Evolutionary conservation across 129 eudicot genomes (phyloP).

Genomic region (Cynara cardunculus): DNA sequence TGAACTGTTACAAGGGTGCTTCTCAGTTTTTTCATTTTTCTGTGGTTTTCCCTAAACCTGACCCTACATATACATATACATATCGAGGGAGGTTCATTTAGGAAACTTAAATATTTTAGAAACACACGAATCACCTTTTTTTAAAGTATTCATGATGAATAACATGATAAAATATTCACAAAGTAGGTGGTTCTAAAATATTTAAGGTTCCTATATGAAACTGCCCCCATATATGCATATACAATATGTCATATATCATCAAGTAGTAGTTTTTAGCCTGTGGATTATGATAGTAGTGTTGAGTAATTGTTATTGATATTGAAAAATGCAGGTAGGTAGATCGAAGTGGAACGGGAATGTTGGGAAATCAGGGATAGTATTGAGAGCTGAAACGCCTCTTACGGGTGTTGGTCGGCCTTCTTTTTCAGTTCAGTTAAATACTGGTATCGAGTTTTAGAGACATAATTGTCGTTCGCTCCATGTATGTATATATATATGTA

Average conservation of each 20-base stretch:
- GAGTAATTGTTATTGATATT: neutral
- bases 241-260: neutral
- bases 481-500: neutral
- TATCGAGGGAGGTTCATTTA: too few species aligned
- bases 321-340: constrained; percentile 62
- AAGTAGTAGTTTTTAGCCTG: neutral
- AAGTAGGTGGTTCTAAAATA: too few species aligned
- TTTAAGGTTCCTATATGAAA: neutral
- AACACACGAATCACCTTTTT: too few species aligned
- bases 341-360: constrained; percentile 94
- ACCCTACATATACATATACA: too few species aligned
- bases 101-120: too few species aligned
- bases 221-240: too few species aligned
- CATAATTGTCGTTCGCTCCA: neutral
- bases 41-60: neutral
- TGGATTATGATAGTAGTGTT: neutral
- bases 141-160: too few species aligned
- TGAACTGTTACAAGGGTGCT: too few species aligned
- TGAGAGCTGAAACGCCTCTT: constrained; percentile 66
- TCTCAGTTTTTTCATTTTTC: neutral
- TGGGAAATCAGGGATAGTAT: constrained; percentile 40
- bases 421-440: constrained; percentile 61
- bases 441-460: constrained; percentile 61
- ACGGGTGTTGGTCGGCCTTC: constrained; percentile 47
- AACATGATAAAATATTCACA: too few species aligned